phyloP scores from a whole-genome alignment of 1,284 basidiomycete genomes.

The Apiotrichum mycotoxinovorans region DNA sequence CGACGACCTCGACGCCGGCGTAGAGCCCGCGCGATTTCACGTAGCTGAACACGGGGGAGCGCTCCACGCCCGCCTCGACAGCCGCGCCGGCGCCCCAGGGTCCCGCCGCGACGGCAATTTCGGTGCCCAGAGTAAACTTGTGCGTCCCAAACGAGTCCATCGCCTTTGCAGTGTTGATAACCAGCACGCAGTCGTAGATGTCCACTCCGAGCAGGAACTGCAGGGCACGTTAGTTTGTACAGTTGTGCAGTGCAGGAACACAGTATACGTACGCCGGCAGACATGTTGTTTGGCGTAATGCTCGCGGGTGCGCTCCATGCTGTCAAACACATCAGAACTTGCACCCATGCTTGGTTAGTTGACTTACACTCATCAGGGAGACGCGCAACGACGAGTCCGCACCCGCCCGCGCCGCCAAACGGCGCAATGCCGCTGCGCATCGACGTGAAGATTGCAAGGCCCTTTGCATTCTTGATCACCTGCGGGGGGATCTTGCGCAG shows the following conservation, averaged over 20 bases:
- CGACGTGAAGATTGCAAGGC: constrained; percentile 54
- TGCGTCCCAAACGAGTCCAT: constrained; percentile 54
- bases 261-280: constrained; percentile 39
- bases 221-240: not conserved
- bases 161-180: constrained; percentile 53
- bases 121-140: constrained; percentile 55
- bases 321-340: constrained; percentile 3
- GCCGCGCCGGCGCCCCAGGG: constrained; percentile 55
- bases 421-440: constrained; percentile 55
- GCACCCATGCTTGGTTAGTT: too few species aligned
- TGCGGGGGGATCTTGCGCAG: constrained; percentile 55
- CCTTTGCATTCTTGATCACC: constrained; percentile 52
- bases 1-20: constrained; percentile 53
- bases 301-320: constrained; percentile 55
- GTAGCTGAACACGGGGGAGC: constrained; percentile 51
- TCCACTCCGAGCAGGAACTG: constrained; percentile 51
- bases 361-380: constrained; percentile 51
- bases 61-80: constrained; percentile 52
- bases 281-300: constrained; percentile 55
- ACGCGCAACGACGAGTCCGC: constrained; percentile 51
- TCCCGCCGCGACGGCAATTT: constrained; percentile 55
- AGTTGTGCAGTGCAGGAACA: not conserved
- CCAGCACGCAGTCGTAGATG: constrained; percentile 52
- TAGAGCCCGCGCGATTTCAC: constrained; percentile 51
- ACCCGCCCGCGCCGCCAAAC: constrained; percentile 55